A percentile compares a stretch with the other conserved stretches of the same genome.
Evolutionary conservation across 441 rosid species (phyloP).

Genomic region (Croton setiger): DNA sequence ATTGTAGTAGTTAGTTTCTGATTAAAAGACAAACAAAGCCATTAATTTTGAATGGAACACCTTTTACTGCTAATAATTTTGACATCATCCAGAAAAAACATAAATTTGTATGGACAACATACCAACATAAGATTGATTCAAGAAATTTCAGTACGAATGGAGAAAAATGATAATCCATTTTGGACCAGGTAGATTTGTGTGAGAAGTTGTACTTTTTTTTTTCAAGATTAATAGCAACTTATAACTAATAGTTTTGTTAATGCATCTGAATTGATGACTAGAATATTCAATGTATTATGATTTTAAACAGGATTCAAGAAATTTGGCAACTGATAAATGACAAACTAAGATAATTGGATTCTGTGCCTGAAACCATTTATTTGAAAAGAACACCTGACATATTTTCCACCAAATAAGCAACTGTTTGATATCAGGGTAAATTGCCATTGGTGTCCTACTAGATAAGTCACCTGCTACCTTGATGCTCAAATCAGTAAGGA

Average conservation of each 20-base stretch:
- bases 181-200: background rate
- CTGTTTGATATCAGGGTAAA: background rate
- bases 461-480: conserved; percentile 4
- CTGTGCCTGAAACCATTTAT: background rate
- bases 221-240: background rate
- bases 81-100: background rate
- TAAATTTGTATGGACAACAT: background rate
- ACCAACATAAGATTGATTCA: background rate
- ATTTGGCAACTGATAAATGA: background rate
- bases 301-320: background rate
- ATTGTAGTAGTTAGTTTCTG: background rate
- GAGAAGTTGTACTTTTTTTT: background rate
- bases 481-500: background rate
- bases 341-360: conserved; percentile 2
- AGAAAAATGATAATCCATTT: background rate
- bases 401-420: conserved; percentile 1
- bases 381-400: background rate
- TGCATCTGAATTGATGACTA: background rate
- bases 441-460: background rate
- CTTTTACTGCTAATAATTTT: background rate
- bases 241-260: background rate
- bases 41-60: background rate
- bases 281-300: no score
- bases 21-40: background rate
- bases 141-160: background rate